Evolutionary conservation across 176 grass and related monocot species (phyloP).

Genomic region (Ampelocalamus luodianensis): DNA sequence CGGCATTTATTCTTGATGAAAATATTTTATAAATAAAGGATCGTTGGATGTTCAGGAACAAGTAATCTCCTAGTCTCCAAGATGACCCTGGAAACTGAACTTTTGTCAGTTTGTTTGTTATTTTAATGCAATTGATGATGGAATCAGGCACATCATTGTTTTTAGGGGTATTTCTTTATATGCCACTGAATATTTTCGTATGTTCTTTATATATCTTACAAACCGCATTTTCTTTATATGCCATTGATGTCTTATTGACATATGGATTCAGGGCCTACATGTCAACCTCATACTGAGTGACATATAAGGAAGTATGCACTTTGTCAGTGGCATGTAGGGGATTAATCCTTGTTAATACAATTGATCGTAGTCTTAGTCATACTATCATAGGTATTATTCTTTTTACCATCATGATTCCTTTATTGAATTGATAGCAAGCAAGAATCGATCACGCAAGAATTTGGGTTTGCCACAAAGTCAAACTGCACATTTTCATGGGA

Average conservation of each 20-base stretch:
- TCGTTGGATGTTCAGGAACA: not conserved
- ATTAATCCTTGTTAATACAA: constrained; percentile 1
- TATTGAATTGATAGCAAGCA: constrained; percentile 8
- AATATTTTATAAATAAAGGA: not conserved
- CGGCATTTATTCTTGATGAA: not conserved
- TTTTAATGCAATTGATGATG: not conserved
- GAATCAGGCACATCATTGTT: not conserved
- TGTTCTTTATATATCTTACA: too few relatives aligned
- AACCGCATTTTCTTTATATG: too few relatives aligned
- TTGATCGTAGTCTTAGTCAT: not conserved
- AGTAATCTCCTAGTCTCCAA: not conserved
- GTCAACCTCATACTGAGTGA: too few relatives aligned
- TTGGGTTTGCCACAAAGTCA: constrained; percentile 14
- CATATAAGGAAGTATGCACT: too few relatives aligned
- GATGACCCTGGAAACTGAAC: constrained; percentile 6
- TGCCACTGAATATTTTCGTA: too few relatives aligned
- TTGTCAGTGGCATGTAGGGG: too few relatives aligned
- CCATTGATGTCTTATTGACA: too few relatives aligned
- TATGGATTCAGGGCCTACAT: too few relatives aligned
- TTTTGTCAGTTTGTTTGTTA: constrained; percentile 24
- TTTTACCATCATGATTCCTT: not conserved
- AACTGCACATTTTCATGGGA: not conserved
- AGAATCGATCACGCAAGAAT: constrained; percentile 4
- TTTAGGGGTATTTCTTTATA: too few relatives aligned
- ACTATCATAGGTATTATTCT: not conserved